Conservation (phyloP, 2,329 filamentous ascomycete genomes). For the Ophiostoma pallidulum region DNA sequence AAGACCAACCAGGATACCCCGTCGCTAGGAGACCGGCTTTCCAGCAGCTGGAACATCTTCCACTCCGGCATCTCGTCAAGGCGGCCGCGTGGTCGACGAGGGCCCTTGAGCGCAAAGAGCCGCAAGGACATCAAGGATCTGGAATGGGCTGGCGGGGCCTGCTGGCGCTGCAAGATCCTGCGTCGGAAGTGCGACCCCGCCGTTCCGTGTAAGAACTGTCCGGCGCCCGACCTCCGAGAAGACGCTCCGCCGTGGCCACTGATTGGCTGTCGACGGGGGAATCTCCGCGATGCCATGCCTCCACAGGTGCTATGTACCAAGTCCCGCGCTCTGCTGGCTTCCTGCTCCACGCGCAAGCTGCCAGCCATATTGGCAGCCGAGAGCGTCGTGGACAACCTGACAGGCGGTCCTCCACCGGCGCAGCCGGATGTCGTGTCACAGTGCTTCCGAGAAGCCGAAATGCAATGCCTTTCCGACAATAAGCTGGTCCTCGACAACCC, state of each 20-base stretch:
- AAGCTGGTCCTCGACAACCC: constrained; percentile 23
- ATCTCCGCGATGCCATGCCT: constrained; percentile 21
- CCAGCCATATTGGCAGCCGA: constrained; percentile 12
- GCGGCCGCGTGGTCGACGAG: constrained; percentile 21
- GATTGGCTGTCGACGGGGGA: constrained; percentile 24
- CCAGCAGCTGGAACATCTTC: constrained; percentile 18
- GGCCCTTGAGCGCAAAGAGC: constrained; percentile 22
- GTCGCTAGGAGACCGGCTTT: constrained; percentile 15
- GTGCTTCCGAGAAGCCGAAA: constrained; percentile 21
- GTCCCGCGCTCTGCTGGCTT: constrained; percentile 11
- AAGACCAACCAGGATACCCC: constrained; percentile 10
- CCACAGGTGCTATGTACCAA: constrained; percentile 21
- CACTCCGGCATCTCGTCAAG: constrained; percentile 18
- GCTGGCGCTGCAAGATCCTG: constrained; percentile 25
- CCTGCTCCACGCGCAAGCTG: constrained; percentile 9
- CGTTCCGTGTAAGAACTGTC: constrained; percentile 22
- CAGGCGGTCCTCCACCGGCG: background rate
- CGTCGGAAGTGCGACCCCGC: constrained; percentile 23
- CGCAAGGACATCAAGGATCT: constrained; percentile 23
- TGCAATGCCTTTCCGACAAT: constrained; percentile 22
- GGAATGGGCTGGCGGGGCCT: constrained; percentile 23
- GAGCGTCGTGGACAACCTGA: constrained; percentile 5
- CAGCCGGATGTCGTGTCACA: constrained; percentile 16
- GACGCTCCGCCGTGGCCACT: constrained; percentile 24
- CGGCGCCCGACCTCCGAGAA: constrained; percentile 22